Base-by-base conservation (phyloP, 441 rosid genomes). In the Erysimum cheiri region DNA sequence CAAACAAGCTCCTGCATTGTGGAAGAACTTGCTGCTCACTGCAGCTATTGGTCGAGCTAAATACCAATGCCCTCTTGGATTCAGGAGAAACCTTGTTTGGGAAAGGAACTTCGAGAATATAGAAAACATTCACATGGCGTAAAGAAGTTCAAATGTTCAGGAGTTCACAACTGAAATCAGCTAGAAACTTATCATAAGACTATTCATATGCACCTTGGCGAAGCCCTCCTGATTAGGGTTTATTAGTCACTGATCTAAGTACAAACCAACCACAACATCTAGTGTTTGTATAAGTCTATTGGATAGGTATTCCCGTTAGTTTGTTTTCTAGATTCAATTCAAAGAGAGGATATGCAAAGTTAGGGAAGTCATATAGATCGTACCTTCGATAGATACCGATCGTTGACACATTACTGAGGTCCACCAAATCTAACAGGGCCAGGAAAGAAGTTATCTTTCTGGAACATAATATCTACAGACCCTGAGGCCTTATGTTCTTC, bases 361-460 rank as follows among this genome's bases (percentile, higher is more conserved):
- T 36, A 35, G 36, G 37, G 5, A 55, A 28, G 13, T 0, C 43
- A 29, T 32, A 17, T 50, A 24, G 7, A 46, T 64, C 39, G 36
- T 63, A 37, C 64, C 70, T 46, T 46, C 15, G 12, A 36, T 32
- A 46, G 37, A 63, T 55, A 63, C 36, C 13, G 31, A 44, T 41
- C 31, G 8, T 15, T 39, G 17, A 53, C 39, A 53, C 14, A 44
- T 7, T 4, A 33, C 6, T 53, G 48, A 15, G 48, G 43, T 64
- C 50, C 3, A 47, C 36, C 44, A 47, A 64, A 44, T 33, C 44
- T 39, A 50, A 32, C 26, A 70, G 14, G 15, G 2, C 61, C 35
- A 52, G 24, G 14, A 50, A 52, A 70, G 26, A 60, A 52, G 19
- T n/a, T 44, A 40, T 31, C 61, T 22, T 61, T 39, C 3, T 32